Percentiles rank a stretch among this genome's conserved stretches.
phyloP scores from a whole-genome alignment of 2,329 filamentous ascomycete genomes.

The Pyrenophora seminiperda region DNA sequence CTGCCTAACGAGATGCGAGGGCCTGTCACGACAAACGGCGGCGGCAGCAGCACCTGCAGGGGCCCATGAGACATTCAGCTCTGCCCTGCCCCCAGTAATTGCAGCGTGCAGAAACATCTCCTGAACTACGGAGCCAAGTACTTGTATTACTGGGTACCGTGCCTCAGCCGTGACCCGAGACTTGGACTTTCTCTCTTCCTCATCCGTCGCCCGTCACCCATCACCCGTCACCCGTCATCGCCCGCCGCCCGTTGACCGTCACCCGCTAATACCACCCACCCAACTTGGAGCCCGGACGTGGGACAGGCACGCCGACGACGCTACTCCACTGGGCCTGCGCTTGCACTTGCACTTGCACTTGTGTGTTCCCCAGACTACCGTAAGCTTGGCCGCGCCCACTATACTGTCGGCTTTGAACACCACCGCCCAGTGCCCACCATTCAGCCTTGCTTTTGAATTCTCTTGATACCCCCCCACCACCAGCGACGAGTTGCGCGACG shows the following conservation, averaged over 20 bases:
- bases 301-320: not conserved
- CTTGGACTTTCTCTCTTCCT: not conserved
- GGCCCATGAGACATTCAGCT: slow-evolving; percentile 17
- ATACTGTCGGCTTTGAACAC: slow-evolving; percentile 23
- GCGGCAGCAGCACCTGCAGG: slow-evolving; percentile 8
- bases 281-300: not conserved
- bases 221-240: slow-evolving; percentile 8
- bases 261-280: slow-evolving; percentile 12
- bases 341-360: slow-evolving; percentile 27
- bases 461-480: slow-evolving; percentile 12
- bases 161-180: not conserved
- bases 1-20: slow-evolving; percentile 9
- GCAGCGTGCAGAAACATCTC: slow-evolving; percentile 12
- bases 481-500: slow-evolving; percentile 22
- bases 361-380: slow-evolving; percentile 36
- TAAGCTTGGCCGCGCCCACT: slow-evolving; percentile 34
- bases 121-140: too few relatives aligned
- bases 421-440: slow-evolving; percentile 11
- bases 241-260: slow-evolving; percentile 12
- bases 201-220: slow-evolving; percentile 9
- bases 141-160: not conserved
- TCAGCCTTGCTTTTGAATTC: slow-evolving; percentile 7
- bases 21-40: slow-evolving; percentile 13
- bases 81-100: slow-evolving; percentile 14
- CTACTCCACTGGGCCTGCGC: slow-evolving; percentile 17